Conservation (phyloP, 2,329 filamentous ascomycete species). For the Rutstroemia sp. region DNA sequence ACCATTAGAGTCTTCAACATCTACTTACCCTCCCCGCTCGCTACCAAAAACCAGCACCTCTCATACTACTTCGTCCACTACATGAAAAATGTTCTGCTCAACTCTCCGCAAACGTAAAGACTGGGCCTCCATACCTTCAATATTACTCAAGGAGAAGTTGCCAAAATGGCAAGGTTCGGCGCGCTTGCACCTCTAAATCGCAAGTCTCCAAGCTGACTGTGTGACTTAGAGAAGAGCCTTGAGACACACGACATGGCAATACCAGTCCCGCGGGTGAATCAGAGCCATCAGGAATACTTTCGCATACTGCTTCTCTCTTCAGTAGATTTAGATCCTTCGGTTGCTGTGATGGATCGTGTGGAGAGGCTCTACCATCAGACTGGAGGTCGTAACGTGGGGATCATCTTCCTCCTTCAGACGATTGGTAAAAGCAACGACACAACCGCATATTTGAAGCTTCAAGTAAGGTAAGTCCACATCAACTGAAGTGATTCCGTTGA, state of each 20-base stretch:
- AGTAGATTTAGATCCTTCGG: conserved; percentile 15
- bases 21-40: neutral
- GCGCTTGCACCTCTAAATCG: no score
- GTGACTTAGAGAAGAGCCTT: conserved; percentile 19
- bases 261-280: conserved; percentile 15
- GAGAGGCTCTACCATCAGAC: conserved; percentile 27
- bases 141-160: conserved; percentile 17
- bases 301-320: conserved; percentile 26
- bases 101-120: conserved; percentile 26
- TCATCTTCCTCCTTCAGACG: conserved; percentile 27
- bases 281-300: conserved; percentile 15
- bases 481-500: neutral
- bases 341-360: conserved; percentile 20
- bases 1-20: no score
- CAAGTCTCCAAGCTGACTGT: conserved; percentile 2
- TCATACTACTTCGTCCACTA: neutral
- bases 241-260: conserved; percentile 27
- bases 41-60: neutral
- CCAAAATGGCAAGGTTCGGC: conserved; percentile 28
- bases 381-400: conserved; percentile 25
- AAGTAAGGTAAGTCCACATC: conserved; percentile 21
- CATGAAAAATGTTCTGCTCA: conserved; percentile 27
- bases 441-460: conserved; percentile 24
- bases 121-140: conserved; percentile 24
- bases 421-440: conserved; percentile 16